These are phyloP conservation scores for Hanseniaspora guilliermondii DNA, from an alignment of 805 yeast genomes.

Conservation along the genomic window DNA sequence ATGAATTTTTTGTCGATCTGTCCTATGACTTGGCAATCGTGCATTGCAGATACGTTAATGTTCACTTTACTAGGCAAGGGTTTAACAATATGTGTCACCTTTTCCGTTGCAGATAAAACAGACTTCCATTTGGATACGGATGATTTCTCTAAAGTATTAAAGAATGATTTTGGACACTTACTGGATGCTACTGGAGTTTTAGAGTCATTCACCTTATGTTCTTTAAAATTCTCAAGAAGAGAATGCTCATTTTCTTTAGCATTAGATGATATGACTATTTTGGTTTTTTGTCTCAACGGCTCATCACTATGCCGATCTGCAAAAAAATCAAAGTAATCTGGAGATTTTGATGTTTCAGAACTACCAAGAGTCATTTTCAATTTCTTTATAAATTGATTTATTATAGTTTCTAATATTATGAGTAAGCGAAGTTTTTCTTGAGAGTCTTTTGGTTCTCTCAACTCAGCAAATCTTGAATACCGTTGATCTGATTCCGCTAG, in stretches of 20 bases:
- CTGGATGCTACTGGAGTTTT: background rate
- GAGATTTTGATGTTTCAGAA: background rate
- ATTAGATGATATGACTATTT: background rate
- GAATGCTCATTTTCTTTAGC: background rate
- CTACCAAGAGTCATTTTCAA: background rate
- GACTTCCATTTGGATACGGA: too few relatives aligned
- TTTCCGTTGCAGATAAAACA: background rate
- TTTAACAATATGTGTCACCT: background rate
- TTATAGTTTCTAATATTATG: slow-evolving; percentile 1
- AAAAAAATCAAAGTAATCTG: background rate
- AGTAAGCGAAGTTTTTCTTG: background rate
- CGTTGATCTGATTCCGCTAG: background rate
- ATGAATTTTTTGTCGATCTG: slow-evolving; percentile 61
- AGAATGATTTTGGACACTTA: background rate
- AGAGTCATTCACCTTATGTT: background rate
- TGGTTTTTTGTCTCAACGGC: background rate
- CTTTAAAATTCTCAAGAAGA: background rate
- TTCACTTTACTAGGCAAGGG: background rate
- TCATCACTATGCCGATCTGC: background rate
- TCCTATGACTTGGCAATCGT: slow-evolving; percentile 30
- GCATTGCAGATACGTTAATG: background rate
- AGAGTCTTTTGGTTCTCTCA: background rate
- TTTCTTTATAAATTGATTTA: background rate
- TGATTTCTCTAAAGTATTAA: background rate
- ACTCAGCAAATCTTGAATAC: slow-evolving; percentile 8